Percentiles rank a stretch among this genome's conserved stretches.
Evolutionary conservation across 768 basidiomycete genomes (phyloP).

Genomic region (Mycena indigotica): DNA sequence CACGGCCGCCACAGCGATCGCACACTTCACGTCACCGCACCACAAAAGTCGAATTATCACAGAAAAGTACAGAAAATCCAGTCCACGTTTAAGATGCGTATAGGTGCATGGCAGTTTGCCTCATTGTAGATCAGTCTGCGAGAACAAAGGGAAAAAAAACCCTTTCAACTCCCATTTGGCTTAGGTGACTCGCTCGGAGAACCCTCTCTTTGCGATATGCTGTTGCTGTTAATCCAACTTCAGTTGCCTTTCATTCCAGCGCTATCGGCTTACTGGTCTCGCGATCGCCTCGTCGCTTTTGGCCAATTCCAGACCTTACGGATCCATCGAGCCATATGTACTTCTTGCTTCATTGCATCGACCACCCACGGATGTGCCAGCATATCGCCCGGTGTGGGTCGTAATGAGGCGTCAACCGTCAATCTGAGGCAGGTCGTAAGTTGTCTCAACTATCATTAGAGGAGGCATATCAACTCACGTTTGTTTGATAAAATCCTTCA

Average conservation of each 20-base stretch:
- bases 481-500: slow-evolving; percentile 89
- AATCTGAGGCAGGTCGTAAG: slow-evolving; percentile 48
- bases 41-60: not conserved
- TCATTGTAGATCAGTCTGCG: too few relatives aligned
- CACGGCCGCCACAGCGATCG: not conserved
- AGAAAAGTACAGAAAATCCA: not conserved
- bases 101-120: not conserved
- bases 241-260: not conserved
- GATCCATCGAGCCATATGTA: slow-evolving; percentile 90
- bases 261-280: slow-evolving; percentile 42
- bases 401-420: slow-evolving; percentile 63
- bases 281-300: slow-evolving; percentile 46
- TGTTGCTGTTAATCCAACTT: not conserved
- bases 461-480: slow-evolving; percentile 57
- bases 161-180: not conserved
- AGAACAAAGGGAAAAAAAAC: not conserved
- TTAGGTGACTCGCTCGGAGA: not conserved
- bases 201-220: not conserved
- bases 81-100: not conserved
- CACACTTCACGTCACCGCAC: not conserved
- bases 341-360: slow-evolving; percentile 74
- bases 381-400: slow-evolving; percentile 85
- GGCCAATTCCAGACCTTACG: slow-evolving; percentile 83
- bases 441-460: slow-evolving; percentile 4
- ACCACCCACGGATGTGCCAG: slow-evolving; percentile 83